A percentile compares a stretch with the other conserved stretches of the same genome.
These are phyloP conservation scores for Alternaria incomplexa DNA, from an alignment of 2,329 filamentous ascomycete species.

Conservation along the genomic window DNA sequence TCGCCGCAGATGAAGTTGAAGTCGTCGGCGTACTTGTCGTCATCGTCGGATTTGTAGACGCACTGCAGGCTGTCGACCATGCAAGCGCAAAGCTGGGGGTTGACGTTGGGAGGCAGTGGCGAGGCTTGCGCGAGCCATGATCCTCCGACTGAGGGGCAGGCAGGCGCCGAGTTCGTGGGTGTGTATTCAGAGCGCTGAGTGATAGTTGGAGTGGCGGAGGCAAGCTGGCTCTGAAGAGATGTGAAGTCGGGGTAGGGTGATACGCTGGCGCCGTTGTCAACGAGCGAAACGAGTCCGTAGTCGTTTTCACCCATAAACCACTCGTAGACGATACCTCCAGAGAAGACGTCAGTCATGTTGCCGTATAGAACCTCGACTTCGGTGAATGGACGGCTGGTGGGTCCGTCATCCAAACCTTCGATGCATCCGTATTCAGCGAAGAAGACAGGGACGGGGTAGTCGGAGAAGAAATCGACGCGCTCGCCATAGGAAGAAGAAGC, in stretches of 20 bases:
- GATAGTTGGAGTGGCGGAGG: constrained; percentile 67
- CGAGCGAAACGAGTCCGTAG: constrained; percentile 77
- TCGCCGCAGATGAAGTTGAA: constrained; percentile 77
- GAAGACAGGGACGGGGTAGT: constrained; percentile 94
- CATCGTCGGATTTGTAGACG: constrained; percentile 66
- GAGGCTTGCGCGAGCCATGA: constrained; percentile 72
- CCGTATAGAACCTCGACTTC: constrained; percentile 85
- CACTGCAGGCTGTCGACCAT: constrained; percentile 78
- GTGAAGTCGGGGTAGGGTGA: constrained; percentile 75
- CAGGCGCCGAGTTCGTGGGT: constrained; percentile 69
- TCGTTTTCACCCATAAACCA: constrained; percentile 92
- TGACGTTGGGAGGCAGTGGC: constrained; percentile 81
- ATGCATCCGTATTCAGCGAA: constrained; percentile 99
- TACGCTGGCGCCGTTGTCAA: constrained; percentile 62
- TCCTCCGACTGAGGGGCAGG: constrained; percentile 70
- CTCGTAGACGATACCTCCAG: constrained; percentile 97
- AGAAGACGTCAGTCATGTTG: constrained; percentile 86
- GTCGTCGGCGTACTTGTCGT: constrained; percentile 66
- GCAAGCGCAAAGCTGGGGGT: constrained; percentile 81
- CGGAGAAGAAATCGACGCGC: constrained; percentile 82
- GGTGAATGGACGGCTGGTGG: constrained; percentile 75
- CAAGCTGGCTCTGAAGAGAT: constrained; percentile 72
- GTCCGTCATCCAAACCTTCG: constrained; percentile 39
- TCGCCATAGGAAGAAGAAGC: constrained; percentile 76
- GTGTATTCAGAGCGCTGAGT: constrained; percentile 72